phyloP scores from a whole-genome alignment of 352 stramenopile species.

The Globisporangium nodosum region DNA sequence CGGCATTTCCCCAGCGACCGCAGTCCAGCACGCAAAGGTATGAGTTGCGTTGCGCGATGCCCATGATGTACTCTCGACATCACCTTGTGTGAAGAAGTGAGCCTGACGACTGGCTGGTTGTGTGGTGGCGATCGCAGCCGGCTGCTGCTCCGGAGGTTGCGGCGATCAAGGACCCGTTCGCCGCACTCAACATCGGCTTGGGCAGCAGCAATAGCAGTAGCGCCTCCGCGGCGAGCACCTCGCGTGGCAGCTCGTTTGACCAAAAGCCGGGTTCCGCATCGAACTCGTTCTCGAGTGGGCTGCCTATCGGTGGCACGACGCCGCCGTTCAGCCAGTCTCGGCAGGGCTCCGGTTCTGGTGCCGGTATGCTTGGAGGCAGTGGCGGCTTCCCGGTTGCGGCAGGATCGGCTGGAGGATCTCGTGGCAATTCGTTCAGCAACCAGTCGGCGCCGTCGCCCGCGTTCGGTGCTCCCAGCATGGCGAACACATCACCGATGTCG shows the following conservation, averaged over 20 bases:
- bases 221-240: constrained; percentile 13
- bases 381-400: constrained; percentile 8
- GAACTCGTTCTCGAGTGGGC: constrained; percentile 8
- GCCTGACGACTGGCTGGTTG: constrained; percentile 3
- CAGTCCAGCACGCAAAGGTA: constrained; percentile 31
- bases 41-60: neutral
- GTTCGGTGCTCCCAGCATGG: constrained; percentile 7
- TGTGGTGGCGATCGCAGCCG: constrained; percentile 1
- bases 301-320: neutral
- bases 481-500: constrained; percentile 8
- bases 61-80: too few relatives aligned
- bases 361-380: constrained; percentile 11
- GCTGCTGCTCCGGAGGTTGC: constrained; percentile 16
- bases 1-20: constrained; percentile 12
- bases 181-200: constrained; percentile 58
- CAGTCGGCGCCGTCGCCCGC: constrained; percentile 15
- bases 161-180: constrained; percentile 68
- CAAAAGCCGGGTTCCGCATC: constrained; percentile 15
- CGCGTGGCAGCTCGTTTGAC: constrained; percentile 25
- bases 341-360: constrained; percentile 1
- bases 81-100: too few relatives aligned
- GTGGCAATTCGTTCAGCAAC: constrained; percentile 35
- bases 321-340: constrained; percentile 6
- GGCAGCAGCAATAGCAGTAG: constrained; percentile 19
- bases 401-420: constrained; percentile 14